Conservation (phyloP, 495 filamentous ascomycete genomes). For the Penicillium herquei region DNA sequence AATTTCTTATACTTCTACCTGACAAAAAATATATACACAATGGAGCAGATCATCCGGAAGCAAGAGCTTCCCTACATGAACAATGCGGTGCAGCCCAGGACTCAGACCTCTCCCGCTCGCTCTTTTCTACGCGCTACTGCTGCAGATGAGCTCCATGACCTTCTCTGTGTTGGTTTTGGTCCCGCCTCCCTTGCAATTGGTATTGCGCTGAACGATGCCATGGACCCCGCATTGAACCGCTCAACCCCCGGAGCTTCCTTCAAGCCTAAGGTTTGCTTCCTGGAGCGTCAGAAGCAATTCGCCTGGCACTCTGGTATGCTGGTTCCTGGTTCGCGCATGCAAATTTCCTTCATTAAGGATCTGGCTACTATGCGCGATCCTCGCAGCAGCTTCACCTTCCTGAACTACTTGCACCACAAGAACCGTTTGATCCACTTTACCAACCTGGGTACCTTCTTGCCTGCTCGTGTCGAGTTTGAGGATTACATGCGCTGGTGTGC, state of each 20-base stretch:
- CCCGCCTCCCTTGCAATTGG: constrained; percentile 92
- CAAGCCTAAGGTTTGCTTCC: constrained; percentile 71
- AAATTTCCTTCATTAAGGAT: constrained; percentile 97
- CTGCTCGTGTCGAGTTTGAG: constrained; percentile 84
- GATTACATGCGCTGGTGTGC: constrained; percentile 96
- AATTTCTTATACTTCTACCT: constrained; percentile 3
- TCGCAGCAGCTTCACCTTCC: constrained; percentile 87
- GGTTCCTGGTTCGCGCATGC: constrained; percentile 89
- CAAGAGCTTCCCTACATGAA: constrained; percentile 20
- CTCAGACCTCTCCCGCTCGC: constrained; percentile 12
- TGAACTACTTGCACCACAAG: constrained; percentile 85
- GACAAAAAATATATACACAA: constrained; percentile 9
- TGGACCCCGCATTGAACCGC: constrained; percentile 39
- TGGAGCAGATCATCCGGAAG: constrained; percentile 25
- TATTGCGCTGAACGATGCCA: constrained; percentile 77
- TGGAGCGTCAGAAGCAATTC: constrained; percentile 82
- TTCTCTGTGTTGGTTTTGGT: constrained; percentile 91
- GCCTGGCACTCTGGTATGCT: constrained; percentile 96
- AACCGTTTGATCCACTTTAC: constrained; percentile 81
- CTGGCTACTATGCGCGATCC: constrained; percentile 86
- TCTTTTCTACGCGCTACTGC: constrained; percentile 27
- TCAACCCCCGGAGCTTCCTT: constrained; percentile 23
- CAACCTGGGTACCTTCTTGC: constrained; percentile 86
- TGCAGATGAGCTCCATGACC: constrained; percentile 66
- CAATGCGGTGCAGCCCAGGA: constrained; percentile 13